A percentile compares a stretch with the other conserved stretches of the same genome.
phyloP scores from a whole-genome alignment of 306 rosid genomes.

The Ceratonia siliqua region DNA sequence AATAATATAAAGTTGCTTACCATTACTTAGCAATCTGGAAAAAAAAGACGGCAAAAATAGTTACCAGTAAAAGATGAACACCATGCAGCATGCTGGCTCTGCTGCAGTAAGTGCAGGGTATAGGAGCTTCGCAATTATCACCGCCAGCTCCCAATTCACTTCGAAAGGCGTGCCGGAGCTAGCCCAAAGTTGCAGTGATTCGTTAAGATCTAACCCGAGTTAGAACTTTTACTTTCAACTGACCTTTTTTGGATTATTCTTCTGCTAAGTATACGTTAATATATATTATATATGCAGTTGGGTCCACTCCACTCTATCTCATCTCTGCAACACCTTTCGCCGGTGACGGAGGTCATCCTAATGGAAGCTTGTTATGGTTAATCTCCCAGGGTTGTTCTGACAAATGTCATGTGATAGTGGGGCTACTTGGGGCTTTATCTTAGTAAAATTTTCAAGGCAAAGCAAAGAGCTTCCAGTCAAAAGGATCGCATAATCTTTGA shows the following conservation, averaged over 20 bases:
- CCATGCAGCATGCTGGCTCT: conserved; percentile 1
- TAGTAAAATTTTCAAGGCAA: conserved; percentile 30
- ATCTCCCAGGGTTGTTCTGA: conserved; percentile 47
- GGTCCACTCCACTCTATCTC: conserved; percentile 45
- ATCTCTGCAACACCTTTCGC: conserved; percentile 30
- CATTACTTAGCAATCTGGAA: conserved; percentile 21
- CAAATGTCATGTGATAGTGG: conserved; percentile 80
- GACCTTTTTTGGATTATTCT: conserved; percentile 8
- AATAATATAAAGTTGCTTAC: conserved; percentile 28
- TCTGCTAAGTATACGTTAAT: background rate
- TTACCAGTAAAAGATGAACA: background rate
- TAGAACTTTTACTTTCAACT: background rate
- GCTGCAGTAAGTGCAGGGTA: background rate
- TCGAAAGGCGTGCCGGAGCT: conserved; percentile 48
- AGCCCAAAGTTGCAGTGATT: conserved; percentile 16
- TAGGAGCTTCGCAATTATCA: conserved; percentile 9
- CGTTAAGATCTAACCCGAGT: background rate
- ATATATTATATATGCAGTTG: background rate
- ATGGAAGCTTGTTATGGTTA: background rate
- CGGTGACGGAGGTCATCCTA: conserved; percentile 15
- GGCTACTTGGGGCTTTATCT: conserved; percentile 47
- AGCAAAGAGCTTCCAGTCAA: conserved; percentile 37
- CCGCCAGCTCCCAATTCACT: conserved; percentile 47
- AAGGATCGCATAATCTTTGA: conserved; percentile 22
- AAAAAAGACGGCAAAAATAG: background rate